A percentile compares a stretch with the other conserved stretches of the same genome.
Evolutionary conservation across 805 yeast species (phyloP).

Genomic region (Pichia nanzhaoensis): DNA sequence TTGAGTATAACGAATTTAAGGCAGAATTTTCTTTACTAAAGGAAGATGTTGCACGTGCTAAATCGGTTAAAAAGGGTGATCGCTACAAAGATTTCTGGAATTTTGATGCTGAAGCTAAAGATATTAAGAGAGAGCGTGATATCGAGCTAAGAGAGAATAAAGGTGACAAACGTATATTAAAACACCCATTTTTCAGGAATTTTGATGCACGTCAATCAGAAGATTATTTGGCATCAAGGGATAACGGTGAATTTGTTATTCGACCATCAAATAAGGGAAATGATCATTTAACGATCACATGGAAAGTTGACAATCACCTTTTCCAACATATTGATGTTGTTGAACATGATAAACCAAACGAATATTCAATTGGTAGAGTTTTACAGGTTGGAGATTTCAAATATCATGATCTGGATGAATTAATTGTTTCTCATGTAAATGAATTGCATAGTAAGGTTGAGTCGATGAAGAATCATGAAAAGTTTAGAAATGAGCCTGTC

Average conservation of each 20-base stretch:
- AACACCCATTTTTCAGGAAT: conserved; percentile 85
- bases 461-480: conserved; percentile 80
- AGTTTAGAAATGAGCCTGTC: conserved; percentile 75
- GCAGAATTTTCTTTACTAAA: conserved; percentile 69
- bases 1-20: conserved; percentile 67
- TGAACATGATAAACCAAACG: conserved; percentile 65
- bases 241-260: conserved; percentile 87
- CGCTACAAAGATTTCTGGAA: conserved; percentile 75
- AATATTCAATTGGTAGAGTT: conserved; percentile 50
- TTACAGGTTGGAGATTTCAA: conserved; percentile 58
- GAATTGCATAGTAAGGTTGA: conserved; percentile 77
- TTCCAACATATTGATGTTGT: conserved; percentile 87
- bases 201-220: conserved; percentile 87
- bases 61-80: conserved; percentile 33
- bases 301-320: conserved; percentile 89
- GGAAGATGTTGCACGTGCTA: conserved; percentile 53
- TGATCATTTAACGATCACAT: conserved; percentile 85
- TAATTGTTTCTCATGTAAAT: conserved; percentile 80
- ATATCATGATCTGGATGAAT: conserved; percentile 88
- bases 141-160: conserved; percentile 60
- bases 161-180: conserved; percentile 69
- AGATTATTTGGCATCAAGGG: conserved; percentile 79
- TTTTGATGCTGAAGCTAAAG: conserved; percentile 62
- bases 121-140: conserved; percentile 48
- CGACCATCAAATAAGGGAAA: conserved; percentile 91